Conservation (phyloP, 2,329 filamentous ascomycete genomes). For the Exserohilum rostratum region DNA sequence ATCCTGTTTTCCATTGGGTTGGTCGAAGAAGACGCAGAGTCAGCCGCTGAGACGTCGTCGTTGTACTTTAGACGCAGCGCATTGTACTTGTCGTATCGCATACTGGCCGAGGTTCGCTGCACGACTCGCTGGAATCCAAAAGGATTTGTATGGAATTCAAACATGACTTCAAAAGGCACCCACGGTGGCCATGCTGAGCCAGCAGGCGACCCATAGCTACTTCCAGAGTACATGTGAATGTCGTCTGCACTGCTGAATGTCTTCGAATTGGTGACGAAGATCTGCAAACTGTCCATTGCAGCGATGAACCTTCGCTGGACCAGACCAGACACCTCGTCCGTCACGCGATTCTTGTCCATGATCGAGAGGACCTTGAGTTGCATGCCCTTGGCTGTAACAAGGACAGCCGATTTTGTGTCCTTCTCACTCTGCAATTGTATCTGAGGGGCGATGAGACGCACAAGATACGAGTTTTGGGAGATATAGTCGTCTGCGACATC, state of each 20-base stretch:
- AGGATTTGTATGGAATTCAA: constrained; percentile 89
- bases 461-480: constrained; percentile 90
- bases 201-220: constrained; percentile 83
- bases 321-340: constrained; percentile 90
- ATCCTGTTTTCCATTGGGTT: constrained; percentile 77
- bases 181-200: constrained; percentile 95
- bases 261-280: constrained; percentile 95
- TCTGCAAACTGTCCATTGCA: constrained; percentile 96
- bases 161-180: constrained; percentile 98
- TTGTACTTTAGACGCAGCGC: constrained; percentile 96
- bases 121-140: constrained; percentile 99
- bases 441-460: constrained; percentile 93
- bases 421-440: constrained; percentile 99
- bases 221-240: constrained; percentile 91
- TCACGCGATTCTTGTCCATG: constrained; percentile 93
- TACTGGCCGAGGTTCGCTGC: constrained; percentile 91
- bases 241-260: constrained; percentile 81
- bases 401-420: constrained; percentile 92
- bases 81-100: constrained; percentile 98
- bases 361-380: constrained; percentile 97
- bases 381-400: constrained; percentile 98
- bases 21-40: constrained; percentile 52
- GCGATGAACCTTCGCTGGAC: constrained; percentile 93
- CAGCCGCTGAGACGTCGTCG: constrained; percentile 79
- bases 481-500: constrained; percentile 88